Conservation (phyloP, 108 stramenopile genomes). For the Stephanodiscus triporus region DNA sequence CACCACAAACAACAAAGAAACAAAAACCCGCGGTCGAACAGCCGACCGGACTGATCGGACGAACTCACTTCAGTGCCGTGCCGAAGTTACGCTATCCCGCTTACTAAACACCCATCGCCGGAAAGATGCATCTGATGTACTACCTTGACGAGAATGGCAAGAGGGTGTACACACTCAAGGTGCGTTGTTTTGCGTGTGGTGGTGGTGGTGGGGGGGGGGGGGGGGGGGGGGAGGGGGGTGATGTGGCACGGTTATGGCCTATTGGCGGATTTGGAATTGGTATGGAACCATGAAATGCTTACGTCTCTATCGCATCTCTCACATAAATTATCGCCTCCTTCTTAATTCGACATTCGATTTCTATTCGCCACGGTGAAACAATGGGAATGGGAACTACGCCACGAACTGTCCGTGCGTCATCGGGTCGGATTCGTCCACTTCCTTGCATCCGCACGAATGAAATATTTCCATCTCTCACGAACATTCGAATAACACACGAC, state of each 20-base stretch:
- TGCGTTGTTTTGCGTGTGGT: constrained; percentile 31
- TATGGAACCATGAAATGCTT: too few relatives aligned
- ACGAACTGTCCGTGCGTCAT: background rate
- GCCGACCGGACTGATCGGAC: too few relatives aligned
- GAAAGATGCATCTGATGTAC: constrained; percentile 98
- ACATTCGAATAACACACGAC: too few relatives aligned
- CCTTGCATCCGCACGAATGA: background rate
- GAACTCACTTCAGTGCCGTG: too few relatives aligned
- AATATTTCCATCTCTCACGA: too few relatives aligned
- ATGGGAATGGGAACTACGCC: background rate
- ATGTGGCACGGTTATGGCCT: background rate
- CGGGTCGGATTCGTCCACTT: background rate
- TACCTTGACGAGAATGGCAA: constrained; percentile 93
- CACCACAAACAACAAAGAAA: background rate
- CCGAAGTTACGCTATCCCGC: background rate
- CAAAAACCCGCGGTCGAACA: too few relatives aligned
- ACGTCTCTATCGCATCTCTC: constrained; percentile 11
- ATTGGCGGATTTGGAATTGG: background rate
- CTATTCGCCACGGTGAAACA: background rate
- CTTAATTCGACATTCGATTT: background rate
- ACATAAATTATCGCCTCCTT: background rate
- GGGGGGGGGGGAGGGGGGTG: too few relatives aligned
- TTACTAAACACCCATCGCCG: background rate
- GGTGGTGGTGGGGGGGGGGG: too few relatives aligned
- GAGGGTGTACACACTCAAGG: constrained; percentile 98